phyloP scores from a whole-genome alignment of 192 early-diverging fungal genomes.

The Podila minutissima region DNA sequence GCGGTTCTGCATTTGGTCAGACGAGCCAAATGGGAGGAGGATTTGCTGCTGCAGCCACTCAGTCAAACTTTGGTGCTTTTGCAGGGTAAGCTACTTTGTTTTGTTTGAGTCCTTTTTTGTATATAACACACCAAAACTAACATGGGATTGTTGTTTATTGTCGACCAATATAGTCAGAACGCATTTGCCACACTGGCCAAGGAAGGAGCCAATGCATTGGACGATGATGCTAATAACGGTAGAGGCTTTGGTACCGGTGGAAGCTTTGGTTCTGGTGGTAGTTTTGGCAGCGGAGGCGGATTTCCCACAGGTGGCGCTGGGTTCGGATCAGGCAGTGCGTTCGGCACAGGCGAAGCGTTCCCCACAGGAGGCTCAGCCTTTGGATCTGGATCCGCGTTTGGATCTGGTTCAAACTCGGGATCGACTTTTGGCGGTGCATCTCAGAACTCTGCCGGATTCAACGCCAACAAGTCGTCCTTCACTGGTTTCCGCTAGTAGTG shows the following conservation, averaged over 20 bases:
- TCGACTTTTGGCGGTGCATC: not conserved
- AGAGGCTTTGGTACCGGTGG: slow-evolving; percentile 16
- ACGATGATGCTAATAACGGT: slow-evolving; percentile 21
- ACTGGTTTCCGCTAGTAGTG: not conserved
- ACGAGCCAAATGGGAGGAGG: not conserved
- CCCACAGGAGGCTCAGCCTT: too few species aligned
- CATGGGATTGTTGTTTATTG: not conserved
- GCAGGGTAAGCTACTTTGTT: slow-evolving; percentile 19
- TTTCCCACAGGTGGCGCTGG: not conserved
- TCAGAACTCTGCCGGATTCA: not conserved
- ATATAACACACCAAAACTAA: too few species aligned
- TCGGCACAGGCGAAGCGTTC: not conserved
- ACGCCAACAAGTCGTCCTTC: not conserved
- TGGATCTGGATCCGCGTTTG: too few species aligned
- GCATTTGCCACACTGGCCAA: slow-evolving; percentile 38
- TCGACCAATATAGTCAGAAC: slow-evolving; percentile 14
- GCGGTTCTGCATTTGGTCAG: not conserved
- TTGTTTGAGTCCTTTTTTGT: not conserved
- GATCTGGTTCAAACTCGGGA: not conserved
- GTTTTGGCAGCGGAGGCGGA: slow-evolving; percentile 4
- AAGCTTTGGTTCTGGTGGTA: slow-evolving; percentile 6
- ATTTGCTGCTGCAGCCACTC: slow-evolving; percentile 12
- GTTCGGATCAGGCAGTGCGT: slow-evolving; percentile 4
- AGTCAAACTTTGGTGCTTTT: slow-evolving; percentile 49
- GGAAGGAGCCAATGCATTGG: slow-evolving; percentile 24